Base-by-base conservation (phyloP, 179 eudicot species). In the Silene noctiflora region DNA sequence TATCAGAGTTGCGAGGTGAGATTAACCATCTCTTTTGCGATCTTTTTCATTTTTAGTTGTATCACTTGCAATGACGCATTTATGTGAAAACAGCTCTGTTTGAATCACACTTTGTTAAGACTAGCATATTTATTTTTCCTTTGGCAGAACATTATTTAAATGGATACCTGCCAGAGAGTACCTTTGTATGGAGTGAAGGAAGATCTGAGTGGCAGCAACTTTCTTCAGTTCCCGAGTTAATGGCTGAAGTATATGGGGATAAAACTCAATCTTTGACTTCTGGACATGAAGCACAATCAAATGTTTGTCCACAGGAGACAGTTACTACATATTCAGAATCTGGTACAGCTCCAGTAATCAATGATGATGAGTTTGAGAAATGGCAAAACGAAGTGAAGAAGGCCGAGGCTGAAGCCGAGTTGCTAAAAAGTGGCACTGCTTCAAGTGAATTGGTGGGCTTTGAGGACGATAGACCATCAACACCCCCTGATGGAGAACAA, bases 401-500 rank as follows among this genome's bases (percentile, higher is more conserved):
- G 81, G 97, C 93, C 51, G 98, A 89, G 71, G 92, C 86, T 17
- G 77, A 77, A 83, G 87, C 81, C 64, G 88, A 83, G 83, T 69
- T 67, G 69, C 63, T 70, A 53, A 82, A 78, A 62, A 72, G 80
- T 74, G 87, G 81, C 1, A 73, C 80, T 65, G 61, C 39, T 35
- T 21, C 72, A 35, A 75, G 79, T 62, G 46, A 71, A 75, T 14
- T 77, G 11, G 80, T 72, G 44, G 80, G 65, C 63, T 55, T 69
- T 74, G 89, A 85, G 72, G 75, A 64, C 6, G 97, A 86, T 67
- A 89, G 96, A 83, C 99, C 99, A 76, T 81, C 86, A 42, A 87
- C 97, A 11, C 99, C 99, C 48, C 98, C 96, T 33, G 99, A 91
- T 20, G 99, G 97, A 6, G 99, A 95, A 79, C 91, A 88, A 75